These are phyloP conservation scores for Eimeria praecox DNA, from an alignment of 169 alveolate genomes.

Conservation along the genomic window DNA sequence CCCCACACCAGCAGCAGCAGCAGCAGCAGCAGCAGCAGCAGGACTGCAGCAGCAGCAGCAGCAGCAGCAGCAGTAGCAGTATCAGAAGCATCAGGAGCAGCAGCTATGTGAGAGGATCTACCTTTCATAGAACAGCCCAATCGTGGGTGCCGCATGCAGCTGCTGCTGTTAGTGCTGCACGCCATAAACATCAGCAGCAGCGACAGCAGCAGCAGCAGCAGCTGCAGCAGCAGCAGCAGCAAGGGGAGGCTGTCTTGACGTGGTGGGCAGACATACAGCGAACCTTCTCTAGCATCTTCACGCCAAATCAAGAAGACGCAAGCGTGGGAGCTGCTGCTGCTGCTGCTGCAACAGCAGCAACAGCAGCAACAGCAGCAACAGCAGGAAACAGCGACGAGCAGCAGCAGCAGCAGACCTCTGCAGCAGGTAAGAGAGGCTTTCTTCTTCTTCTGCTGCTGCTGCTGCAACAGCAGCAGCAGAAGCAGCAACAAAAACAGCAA, in stretches of 20 bases:
- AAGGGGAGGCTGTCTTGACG: neutral
- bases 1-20: constrained; percentile 62
- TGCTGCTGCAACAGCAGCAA: neutral
- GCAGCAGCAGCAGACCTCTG: neutral
- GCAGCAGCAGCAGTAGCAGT: constrained; percentile 25
- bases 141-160: constrained; percentile 60
- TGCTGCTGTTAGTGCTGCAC: constrained; percentile 48
- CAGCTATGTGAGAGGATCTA: neutral
- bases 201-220: constrained; percentile 8
- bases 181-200: neutral
- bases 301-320: neutral
- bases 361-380: constrained; percentile 21
- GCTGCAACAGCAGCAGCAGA: neutral
- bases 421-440: neutral
- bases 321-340: neutral
- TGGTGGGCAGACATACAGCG: constrained; percentile 36
- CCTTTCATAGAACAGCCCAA: constrained; percentile 19
- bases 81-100: constrained; percentile 28
- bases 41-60: constrained; percentile 66
- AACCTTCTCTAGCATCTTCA: constrained; percentile 23
- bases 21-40: constrained; percentile 63
- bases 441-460: neutral
- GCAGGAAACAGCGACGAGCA: constrained; percentile 38
- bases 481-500: neutral
- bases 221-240: constrained; percentile 56